Conservation (phyloP, 495 filamentous ascomycete species). For the Aspergillus homomorphus region DNA sequence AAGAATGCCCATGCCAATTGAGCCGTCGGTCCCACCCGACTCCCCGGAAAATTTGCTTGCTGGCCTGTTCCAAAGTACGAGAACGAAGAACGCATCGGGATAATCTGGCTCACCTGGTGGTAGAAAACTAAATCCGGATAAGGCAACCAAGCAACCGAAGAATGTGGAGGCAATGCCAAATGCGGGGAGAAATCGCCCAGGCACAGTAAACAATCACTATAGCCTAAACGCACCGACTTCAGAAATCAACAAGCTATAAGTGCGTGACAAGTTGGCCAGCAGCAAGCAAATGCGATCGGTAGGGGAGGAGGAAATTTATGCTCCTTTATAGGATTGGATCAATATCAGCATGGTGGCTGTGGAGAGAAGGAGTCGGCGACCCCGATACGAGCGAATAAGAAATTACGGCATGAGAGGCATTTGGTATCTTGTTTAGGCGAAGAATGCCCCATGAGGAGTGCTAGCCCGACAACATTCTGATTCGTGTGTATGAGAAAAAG, state of each 20-base stretch:
- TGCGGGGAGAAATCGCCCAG: neutral
- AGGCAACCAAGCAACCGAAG: neutral
- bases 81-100: neutral
- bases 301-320: neutral
- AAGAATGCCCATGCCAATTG: neutral
- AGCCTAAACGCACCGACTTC: neutral
- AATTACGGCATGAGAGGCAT: neutral
- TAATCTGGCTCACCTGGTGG: neutral
- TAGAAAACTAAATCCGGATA: neutral
- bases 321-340: slow-evolving; percentile 2
- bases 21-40: neutral
- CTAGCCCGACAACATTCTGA: neutral
- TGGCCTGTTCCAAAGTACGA: neutral
- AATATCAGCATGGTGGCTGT: slow-evolving; percentile 1
- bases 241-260: neutral
- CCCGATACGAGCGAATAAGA: slow-evolving; percentile 2
- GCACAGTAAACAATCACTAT: neutral
- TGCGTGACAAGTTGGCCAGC: neutral
- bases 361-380: slow-evolving; percentile 3
- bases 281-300: neutral
- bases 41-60: no score
- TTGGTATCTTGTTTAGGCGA: slow-evolving; percentile 4
- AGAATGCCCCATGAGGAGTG: neutral
- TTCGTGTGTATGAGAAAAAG: slow-evolving; percentile 5
- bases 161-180: neutral